phyloP scores from a whole-genome alignment of 768 basidiomycete species.

The Tulasnella calospora region DNA sequence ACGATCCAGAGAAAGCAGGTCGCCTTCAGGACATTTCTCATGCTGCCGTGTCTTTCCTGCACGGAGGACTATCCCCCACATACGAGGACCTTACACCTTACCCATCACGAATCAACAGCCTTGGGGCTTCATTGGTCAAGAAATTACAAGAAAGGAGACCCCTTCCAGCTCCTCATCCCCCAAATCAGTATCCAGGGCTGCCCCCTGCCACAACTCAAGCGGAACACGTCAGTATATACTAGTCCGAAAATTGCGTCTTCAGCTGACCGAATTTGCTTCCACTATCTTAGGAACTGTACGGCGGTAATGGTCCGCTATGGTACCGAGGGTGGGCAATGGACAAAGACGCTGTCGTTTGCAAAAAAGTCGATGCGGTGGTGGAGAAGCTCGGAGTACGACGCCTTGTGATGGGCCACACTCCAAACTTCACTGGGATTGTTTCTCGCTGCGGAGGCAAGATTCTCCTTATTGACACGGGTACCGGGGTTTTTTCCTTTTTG shows the following conservation, averaged over 20 bases:
- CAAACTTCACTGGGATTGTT: slow-evolving; percentile 70
- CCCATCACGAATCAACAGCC: slow-evolving; percentile 72
- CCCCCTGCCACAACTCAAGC: slow-evolving; percentile 59
- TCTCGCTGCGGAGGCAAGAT: slow-evolving; percentile 86
- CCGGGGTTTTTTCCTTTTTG: slow-evolving; percentile 24
- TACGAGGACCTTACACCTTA: slow-evolving; percentile 74
- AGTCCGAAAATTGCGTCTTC: background rate
- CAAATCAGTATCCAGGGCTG: slow-evolving; percentile 64
- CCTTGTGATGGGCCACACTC: slow-evolving; percentile 97
- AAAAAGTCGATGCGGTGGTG: slow-evolving; percentile 63
- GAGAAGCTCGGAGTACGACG: slow-evolving; percentile 72
- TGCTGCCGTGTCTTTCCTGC: slow-evolving; percentile 85
- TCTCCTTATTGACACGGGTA: slow-evolving; percentile 93
- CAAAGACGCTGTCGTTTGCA: slow-evolving; percentile 63
- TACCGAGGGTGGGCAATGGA: slow-evolving; percentile 85
- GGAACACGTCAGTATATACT: slow-evolving; percentile 42
- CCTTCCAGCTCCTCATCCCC: slow-evolving; percentile 68
- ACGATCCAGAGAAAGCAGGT: slow-evolving; percentile 40
- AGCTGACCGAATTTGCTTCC: background rate
- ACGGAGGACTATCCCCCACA: slow-evolving; percentile 80
- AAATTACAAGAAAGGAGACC: slow-evolving; percentile 63
- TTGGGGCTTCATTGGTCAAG: slow-evolving; percentile 62
- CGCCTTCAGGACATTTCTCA: slow-evolving; percentile 56
- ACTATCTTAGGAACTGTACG: slow-evolving; percentile 52
- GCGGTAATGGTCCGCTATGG: slow-evolving; percentile 81